Conservation (phyloP, 1,284 basidiomycete genomes). For the Meira nashicola region DNA sequence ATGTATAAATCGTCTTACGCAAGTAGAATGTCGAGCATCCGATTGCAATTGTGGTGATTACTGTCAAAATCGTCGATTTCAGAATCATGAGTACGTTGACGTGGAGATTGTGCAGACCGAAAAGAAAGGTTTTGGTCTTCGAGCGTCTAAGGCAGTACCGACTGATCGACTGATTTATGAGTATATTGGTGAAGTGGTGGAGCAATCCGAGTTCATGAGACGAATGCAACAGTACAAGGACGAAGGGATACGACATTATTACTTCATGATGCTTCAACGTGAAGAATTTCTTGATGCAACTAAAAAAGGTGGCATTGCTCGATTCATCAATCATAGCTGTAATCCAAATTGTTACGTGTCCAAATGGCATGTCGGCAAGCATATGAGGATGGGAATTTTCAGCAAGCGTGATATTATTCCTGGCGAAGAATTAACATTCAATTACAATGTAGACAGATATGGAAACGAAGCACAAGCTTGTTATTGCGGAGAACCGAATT, state of each 20-base stretch:
- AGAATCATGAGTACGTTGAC: slow-evolving; percentile 74
- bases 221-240: slow-evolving; percentile 89
- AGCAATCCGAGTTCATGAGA: slow-evolving; percentile 77
- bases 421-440: slow-evolving; percentile 94
- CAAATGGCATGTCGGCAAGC: slow-evolving; percentile 90
- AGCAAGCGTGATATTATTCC: slow-evolving; percentile 74
- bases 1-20: slow-evolving; percentile 95
- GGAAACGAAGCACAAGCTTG: slow-evolving; percentile 94
- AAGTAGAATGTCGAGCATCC: slow-evolving; percentile 84
- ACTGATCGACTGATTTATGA: slow-evolving; percentile 91
- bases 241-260: slow-evolving; percentile 93
- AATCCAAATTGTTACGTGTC: slow-evolving; percentile 98
- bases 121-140: slow-evolving; percentile 89
- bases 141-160: slow-evolving; percentile 66
- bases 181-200: slow-evolving; percentile 95
- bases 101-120: slow-evolving; percentile 90
- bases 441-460: slow-evolving; percentile 99
- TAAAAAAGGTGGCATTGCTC: slow-evolving; percentile 88
- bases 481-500: slow-evolving; percentile 92
- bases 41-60: slow-evolving; percentile 78
- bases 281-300: slow-evolving; percentile 99
- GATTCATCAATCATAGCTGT: slow-evolving; percentile 97
- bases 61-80: slow-evolving; percentile 87
- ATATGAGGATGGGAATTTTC: slow-evolving; percentile 97
- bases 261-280: slow-evolving; percentile 99